phyloP scores from a whole-genome alignment of 306 rosid species.

The Acacia acuminata region DNA sequence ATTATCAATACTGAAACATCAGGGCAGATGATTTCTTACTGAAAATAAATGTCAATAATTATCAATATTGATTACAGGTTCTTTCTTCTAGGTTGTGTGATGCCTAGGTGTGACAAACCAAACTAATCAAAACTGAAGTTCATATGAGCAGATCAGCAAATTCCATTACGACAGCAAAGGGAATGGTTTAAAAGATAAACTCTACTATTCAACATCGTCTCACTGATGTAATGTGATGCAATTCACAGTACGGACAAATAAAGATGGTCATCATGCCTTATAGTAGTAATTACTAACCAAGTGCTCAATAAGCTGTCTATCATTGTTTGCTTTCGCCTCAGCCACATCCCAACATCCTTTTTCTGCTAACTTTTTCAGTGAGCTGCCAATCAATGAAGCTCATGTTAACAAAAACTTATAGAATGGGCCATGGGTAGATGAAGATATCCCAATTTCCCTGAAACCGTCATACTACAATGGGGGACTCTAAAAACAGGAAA shows the following conservation, averaged over 20 bases:
- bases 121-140: conserved; percentile 18
- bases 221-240: background rate
- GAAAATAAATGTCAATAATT: background rate
- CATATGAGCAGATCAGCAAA: background rate
- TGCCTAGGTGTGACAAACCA: background rate
- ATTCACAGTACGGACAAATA: conserved; percentile 5
- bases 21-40: background rate
- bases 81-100: background rate
- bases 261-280: conserved; percentile 27
- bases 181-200: conserved; percentile 19
- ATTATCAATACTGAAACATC: background rate
- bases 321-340: conserved; percentile 68
- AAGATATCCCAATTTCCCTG: conserved; percentile 5
- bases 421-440: conserved; percentile 1
- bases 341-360: conserved; percentile 99
- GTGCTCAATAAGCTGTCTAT: conserved; percentile 85
- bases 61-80: background rate
- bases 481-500: background rate
- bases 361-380: conserved; percentile 83
- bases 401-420: conserved; percentile 24
- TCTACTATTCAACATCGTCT: background rate
- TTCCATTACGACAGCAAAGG: conserved; percentile 7
- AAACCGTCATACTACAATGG: conserved; percentile 30
- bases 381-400: conserved; percentile 50
- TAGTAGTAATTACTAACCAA: conserved; percentile 70